Percentiles rank a stretch among this genome's conserved stretches.
phyloP scores from a whole-genome alignment of 257 asterid species.

The Ophiorrhiza pumila region DNA sequence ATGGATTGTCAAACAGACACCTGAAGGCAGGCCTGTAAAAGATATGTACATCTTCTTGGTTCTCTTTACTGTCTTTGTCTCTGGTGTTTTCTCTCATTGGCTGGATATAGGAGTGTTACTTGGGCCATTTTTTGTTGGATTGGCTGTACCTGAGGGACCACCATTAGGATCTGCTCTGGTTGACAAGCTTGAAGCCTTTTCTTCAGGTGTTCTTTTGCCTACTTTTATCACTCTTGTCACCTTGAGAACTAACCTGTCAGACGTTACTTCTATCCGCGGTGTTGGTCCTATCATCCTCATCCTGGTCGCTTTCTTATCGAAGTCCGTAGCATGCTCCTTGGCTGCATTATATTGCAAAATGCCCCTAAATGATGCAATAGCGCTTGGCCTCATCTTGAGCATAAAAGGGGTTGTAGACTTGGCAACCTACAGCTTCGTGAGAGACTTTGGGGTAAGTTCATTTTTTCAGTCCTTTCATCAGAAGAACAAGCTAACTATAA shows the following conservation, averaged over 20 bases:
- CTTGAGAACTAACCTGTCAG: conserved; percentile 8
- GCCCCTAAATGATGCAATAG: conserved; percentile 23
- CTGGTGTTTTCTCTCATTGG: conserved; percentile 15
- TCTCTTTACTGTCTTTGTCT: conserved; percentile 8
- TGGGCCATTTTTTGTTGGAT: conserved; percentile 27
- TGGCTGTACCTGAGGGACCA: conserved; percentile 37
- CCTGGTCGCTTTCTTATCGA: background rate
- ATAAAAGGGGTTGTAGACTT: conserved; percentile 30
- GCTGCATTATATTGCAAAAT: conserved; percentile 22
- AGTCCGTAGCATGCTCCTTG: conserved; percentile 12
- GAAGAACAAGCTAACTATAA: background rate
- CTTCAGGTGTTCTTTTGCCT: conserved; percentile 28
- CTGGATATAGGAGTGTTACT: conserved; percentile 14
- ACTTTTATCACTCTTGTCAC: conserved; percentile 21
- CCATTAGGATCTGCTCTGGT: conserved; percentile 32
- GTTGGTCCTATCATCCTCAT: background rate
- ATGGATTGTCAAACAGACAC: conserved; percentile 25
- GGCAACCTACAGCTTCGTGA: conserved; percentile 19
- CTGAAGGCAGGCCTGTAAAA: conserved; percentile 28
- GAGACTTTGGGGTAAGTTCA: conserved; percentile 22
- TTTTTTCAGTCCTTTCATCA: background rate
- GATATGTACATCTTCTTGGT: conserved; percentile 12
- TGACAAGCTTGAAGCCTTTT: conserved; percentile 24
- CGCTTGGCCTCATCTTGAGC: conserved; percentile 29
- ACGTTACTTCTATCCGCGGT: background rate